Conservation (phyloP, 805 yeast genomes). For the Candida ortonii region DNA sequence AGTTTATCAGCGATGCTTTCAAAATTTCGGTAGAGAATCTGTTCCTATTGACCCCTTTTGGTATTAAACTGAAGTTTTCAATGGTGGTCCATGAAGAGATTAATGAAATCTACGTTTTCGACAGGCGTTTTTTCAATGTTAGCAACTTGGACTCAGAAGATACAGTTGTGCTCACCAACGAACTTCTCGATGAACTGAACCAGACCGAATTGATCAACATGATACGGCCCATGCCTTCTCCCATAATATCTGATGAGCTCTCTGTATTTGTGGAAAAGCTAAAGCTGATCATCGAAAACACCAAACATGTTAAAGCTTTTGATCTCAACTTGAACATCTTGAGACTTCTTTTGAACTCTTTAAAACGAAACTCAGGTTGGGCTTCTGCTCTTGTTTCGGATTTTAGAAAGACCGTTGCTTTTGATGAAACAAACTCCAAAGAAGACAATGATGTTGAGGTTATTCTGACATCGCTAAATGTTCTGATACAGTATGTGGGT, state of each 20-base stretch:
- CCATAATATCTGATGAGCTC: constrained; percentile 25
- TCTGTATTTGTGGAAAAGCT: constrained; percentile 20
- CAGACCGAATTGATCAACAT: constrained; percentile 27
- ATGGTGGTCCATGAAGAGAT: constrained; percentile 46
- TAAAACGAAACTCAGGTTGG: constrained; percentile 39
- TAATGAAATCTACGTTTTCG: constrained; percentile 59
- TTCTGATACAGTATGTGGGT: constrained; percentile 50
- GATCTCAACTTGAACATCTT: constrained; percentile 36
- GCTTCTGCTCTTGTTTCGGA: constrained; percentile 37
- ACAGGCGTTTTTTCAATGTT: constrained; percentile 51
- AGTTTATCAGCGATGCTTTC: constrained; percentile 40
- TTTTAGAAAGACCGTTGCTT: constrained; percentile 28
- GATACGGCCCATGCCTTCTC: constrained; percentile 36
- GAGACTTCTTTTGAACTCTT: constrained; percentile 36
- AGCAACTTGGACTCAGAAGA: constrained; percentile 22
- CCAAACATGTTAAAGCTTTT: constrained; percentile 22
- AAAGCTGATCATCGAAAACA: constrained; percentile 12
- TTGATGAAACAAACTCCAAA: constrained; percentile 21
- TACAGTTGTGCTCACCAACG: constrained; percentile 14
- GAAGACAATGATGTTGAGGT: constrained; percentile 38
- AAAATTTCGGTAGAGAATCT: constrained; percentile 39
- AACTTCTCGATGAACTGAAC: constrained; percentile 25
- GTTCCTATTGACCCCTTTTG: constrained; percentile 62
- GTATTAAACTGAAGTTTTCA: constrained; percentile 55
- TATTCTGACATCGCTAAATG: constrained; percentile 48